These are phyloP conservation scores for Leccinellum rugosiceps DNA, from an alignment of 768 basidiomycete species.

Conservation along the genomic window DNA sequence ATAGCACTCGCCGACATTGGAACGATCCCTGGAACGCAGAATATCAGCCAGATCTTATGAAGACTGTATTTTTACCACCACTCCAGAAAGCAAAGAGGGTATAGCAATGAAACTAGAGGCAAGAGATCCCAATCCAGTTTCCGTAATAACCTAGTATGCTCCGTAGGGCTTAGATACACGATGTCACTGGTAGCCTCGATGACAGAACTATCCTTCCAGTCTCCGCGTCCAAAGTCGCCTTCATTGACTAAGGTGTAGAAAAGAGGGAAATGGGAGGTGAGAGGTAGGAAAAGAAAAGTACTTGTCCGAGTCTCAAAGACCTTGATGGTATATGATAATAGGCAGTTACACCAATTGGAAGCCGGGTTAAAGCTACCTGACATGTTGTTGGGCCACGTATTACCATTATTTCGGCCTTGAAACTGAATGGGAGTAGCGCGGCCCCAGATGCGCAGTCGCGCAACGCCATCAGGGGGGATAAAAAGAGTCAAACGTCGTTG, in stretches of 20 bases:
- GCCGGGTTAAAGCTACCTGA: no score
- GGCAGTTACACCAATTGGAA: no score
- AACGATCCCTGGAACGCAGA: constrained; percentile 35
- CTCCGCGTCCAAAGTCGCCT: constrained; percentile 8
- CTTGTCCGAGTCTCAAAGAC: no score
- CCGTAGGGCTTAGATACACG: constrained; percentile 12
- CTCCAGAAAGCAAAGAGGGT: constrained; percentile 46
- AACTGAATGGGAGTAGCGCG: no score
- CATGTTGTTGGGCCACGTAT: no score
- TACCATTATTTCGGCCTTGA: no score
- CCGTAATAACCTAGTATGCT: constrained; percentile 31
- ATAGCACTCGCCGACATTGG: constrained; percentile 40
- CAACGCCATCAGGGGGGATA: no score
- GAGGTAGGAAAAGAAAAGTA: no score
- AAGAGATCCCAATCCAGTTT: constrained; percentile 46
- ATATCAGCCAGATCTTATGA: background rate
- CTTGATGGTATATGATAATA: no score
- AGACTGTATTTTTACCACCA: background rate
- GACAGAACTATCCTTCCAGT: background rate
- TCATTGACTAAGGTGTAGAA: constrained; percentile 14
- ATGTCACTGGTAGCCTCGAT: background rate
- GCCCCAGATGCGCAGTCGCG: no score
- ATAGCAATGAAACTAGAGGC: constrained; percentile 43
- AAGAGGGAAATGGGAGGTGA: background rate
- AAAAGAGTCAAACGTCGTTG: no score